Conservation (phyloP, 495 filamentous ascomycete genomes). For the Cryomyces antarcticus region DNA sequence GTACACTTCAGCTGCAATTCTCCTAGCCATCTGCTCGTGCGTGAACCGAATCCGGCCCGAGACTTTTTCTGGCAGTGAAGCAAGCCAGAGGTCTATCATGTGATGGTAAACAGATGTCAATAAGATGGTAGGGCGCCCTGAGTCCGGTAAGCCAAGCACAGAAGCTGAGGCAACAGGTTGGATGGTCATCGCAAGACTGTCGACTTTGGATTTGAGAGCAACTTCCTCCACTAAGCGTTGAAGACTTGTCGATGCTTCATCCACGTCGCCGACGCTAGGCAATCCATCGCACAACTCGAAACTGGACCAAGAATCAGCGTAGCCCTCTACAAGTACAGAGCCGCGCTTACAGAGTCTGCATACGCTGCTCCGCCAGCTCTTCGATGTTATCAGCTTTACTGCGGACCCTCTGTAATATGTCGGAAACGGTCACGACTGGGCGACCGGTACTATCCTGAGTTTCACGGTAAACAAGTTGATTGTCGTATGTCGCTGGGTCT, state of each 20-base stretch:
- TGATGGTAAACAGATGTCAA: conserved; percentile 5
- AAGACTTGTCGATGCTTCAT: conserved; percentile 4
- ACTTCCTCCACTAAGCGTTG: background rate
- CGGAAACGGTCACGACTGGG: too few relatives aligned
- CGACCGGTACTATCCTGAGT: too few relatives aligned
- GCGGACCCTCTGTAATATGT: too few relatives aligned
- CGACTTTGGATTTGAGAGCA: background rate
- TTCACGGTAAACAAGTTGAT: too few relatives aligned
- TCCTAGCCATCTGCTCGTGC: conserved; percentile 6
- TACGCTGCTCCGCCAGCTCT: too few relatives aligned
- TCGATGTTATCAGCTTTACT: too few relatives aligned
- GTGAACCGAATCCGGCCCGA: conserved; percentile 2
- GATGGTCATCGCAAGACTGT: background rate
- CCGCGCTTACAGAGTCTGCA: too few relatives aligned
- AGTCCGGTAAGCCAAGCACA: background rate
- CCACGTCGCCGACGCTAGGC: conserved; percentile 4
- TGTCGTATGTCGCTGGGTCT: too few relatives aligned
- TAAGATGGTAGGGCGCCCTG: background rate
- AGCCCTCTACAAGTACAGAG: too few relatives aligned
- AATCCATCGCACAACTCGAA: background rate
- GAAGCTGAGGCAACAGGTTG: background rate
- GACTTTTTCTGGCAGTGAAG: conserved; percentile 5
- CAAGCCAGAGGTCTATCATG: conserved; percentile 8
- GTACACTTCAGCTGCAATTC: conserved; percentile 9
- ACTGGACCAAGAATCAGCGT: background rate